phyloP scores from a whole-genome alignment of 2,329 filamentous ascomycete species.

The Paecilomyces dactylethromorphus region DNA sequence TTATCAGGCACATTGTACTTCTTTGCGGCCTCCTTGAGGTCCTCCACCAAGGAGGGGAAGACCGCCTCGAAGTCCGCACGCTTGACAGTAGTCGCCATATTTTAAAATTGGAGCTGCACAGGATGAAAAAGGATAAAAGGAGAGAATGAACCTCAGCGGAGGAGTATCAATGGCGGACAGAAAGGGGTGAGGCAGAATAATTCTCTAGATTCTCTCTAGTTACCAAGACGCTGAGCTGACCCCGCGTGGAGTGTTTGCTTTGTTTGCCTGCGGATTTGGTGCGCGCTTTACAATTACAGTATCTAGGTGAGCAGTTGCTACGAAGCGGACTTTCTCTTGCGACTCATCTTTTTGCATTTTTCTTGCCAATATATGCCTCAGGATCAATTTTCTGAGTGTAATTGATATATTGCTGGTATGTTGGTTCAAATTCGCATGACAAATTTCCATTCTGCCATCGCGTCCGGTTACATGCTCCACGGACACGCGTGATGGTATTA shows the following conservation, averaged over 20 bases:
- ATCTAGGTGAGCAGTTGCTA: not conserved
- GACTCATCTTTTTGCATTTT: not conserved
- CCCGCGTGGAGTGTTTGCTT: slow-evolving; percentile 18
- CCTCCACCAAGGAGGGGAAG: slow-evolving; percentile 78
- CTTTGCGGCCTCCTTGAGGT: slow-evolving; percentile 70
- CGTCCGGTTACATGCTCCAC: not conserved
- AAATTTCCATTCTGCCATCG: not conserved
- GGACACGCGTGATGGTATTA: not conserved
- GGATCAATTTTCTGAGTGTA: not conserved
- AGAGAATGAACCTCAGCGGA: not conserved
- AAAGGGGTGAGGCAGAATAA: not conserved
- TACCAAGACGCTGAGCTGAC: not conserved
- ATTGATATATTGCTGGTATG: not conserved
- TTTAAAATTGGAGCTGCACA: slow-evolving; percentile 6
- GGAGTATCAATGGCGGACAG: slow-evolving; percentile 3
- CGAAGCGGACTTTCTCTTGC: not conserved
- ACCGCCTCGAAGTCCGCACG: slow-evolving; percentile 74
- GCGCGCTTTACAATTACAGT: not conserved
- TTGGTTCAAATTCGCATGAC: not conserved
- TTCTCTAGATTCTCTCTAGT: not conserved
- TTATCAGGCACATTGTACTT: slow-evolving; percentile 76
- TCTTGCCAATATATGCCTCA: not conserved
- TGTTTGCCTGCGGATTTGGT: slow-evolving; percentile 18
- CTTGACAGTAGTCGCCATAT: slow-evolving; percentile 66
- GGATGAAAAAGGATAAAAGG: not conserved